These are phyloP conservation scores for Cercospora sp. DNA, from an alignment of 2,329 filamentous ascomycete genomes.

Conservation along the genomic window DNA sequence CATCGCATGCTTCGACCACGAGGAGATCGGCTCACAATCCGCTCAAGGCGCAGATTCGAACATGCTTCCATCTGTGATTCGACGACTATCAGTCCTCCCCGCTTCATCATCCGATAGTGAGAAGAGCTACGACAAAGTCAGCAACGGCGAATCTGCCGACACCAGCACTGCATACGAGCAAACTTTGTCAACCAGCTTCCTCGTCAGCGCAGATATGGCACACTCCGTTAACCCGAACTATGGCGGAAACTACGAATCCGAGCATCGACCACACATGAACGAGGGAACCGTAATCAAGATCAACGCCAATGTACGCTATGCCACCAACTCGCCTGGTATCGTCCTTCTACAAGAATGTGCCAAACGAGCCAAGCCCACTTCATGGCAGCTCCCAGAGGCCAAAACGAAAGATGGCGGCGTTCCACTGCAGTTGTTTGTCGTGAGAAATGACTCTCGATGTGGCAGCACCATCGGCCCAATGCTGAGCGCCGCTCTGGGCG, in stretches of 20 bases:
- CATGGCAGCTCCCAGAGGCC: constrained; percentile 35
- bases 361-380: constrained; percentile 51
- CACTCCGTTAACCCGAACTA: constrained; percentile 97
- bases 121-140: constrained; percentile 64
- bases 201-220: constrained; percentile 96
- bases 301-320: constrained; percentile 96
- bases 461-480: constrained; percentile 98
- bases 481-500: constrained; percentile 80
- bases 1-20: constrained; percentile 95
- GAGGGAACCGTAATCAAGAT: constrained; percentile 95
- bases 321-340: constrained; percentile 93
- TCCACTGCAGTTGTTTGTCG: constrained; percentile 92
- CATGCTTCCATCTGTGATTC: constrained; percentile 80
- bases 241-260: constrained; percentile 81
- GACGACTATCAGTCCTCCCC: constrained; percentile 79
- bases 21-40: constrained; percentile 90
- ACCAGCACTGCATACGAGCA: constrained; percentile 86
- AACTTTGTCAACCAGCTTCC: constrained; percentile 84
- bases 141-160: constrained; percentile 54
- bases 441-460: constrained; percentile 91
- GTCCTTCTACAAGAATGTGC: constrained; percentile 89
- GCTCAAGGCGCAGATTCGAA: constrained; percentile 94
- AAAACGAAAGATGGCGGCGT: constrained; percentile 63
- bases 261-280: constrained; percentile 94
- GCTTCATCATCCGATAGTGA: constrained; percentile 58